Conservation (phyloP, 768 basidiomycete genomes). For the Naganishia onofrii region DNA sequence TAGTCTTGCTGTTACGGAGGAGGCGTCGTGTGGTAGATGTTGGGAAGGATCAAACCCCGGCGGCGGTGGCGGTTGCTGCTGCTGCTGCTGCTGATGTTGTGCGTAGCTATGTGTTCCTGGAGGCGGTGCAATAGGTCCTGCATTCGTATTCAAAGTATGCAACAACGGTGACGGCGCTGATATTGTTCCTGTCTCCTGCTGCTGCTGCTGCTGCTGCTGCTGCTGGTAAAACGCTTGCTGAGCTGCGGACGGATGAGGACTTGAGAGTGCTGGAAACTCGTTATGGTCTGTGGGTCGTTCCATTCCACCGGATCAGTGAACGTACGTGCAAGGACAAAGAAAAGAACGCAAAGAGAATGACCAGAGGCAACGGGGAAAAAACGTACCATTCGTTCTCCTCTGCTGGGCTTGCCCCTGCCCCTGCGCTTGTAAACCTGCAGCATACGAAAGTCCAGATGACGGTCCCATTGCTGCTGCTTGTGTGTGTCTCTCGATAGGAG, state of each 20-base stretch:
- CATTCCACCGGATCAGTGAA: background rate
- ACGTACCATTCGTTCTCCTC: background rate
- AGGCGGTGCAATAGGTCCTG: slow-evolving; percentile 36
- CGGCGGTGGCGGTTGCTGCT: slow-evolving; percentile 19
- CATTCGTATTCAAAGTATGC: slow-evolving; percentile 27
- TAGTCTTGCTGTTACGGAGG: background rate
- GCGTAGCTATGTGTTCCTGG: slow-evolving; percentile 36
- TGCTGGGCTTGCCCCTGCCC: background rate
- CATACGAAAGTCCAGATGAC: slow-evolving; percentile 3
- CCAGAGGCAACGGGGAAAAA: background rate
- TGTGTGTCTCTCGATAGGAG: background rate
- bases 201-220: slow-evolving; percentile 18
- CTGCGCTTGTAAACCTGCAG: background rate
- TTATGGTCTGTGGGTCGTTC: slow-evolving; percentile 37
- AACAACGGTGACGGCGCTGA: slow-evolving; percentile 21
- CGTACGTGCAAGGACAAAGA: background rate
- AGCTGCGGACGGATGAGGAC: slow-evolving; percentile 22
- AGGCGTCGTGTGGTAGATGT: background rate
- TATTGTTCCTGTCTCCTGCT: background rate
- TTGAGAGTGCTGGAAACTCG: slow-evolving; percentile 49
- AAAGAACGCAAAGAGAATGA: too few relatives aligned
- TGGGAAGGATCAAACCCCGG: background rate
- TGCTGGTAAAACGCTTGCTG: slow-evolving; percentile 33
- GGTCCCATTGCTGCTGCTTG: background rate
- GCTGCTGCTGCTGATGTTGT: slow-evolving; percentile 38